Conservation (phyloP, 352 stramenopile genomes). For the Phytophthora agathidicida region DNA sequence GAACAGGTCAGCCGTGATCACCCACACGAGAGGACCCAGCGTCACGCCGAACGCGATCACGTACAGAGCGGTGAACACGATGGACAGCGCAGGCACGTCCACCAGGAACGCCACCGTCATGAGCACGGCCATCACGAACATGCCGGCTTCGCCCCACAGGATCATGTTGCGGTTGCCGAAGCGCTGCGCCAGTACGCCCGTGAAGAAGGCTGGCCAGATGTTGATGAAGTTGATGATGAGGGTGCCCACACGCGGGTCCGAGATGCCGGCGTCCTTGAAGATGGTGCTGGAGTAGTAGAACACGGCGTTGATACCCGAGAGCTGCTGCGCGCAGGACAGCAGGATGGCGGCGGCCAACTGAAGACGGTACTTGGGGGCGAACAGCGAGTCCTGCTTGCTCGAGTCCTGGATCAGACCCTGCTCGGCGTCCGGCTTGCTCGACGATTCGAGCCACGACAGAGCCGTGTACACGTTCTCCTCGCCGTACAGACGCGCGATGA, state of each 20-base stretch:
- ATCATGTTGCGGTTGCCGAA: conserved; percentile 50
- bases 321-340: conserved; percentile 43
- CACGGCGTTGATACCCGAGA: no score
- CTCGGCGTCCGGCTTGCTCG: conserved; percentile 16
- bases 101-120: conserved; percentile 27
- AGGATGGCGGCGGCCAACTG: conserved; percentile 45
- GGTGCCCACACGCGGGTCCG: conserved; percentile 9
- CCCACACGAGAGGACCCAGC: no score
- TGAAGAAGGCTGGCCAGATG: no score
- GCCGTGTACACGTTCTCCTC: conserved; percentile 27
- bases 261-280: conserved; percentile 18
- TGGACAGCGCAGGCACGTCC: conserved; percentile 18
- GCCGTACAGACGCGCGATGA: conserved; percentile 27
- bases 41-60: no score
- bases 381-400: conserved; percentile 29
- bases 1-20: no score
- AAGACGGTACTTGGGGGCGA: conserved; percentile 28
- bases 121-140: conserved; percentile 18
- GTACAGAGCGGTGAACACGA: conserved; percentile 39
- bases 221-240: conserved; percentile 25
- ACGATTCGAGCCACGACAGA: conserved; percentile 24
- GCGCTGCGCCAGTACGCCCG: conserved; percentile 30
- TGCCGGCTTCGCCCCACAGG: conserved; percentile 35
- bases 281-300: no score
- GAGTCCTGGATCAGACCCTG: conserved; percentile 13